phyloP scores from a whole-genome alignment of 2,329 filamentous ascomycete species.

The Fusarium sp. region DNA sequence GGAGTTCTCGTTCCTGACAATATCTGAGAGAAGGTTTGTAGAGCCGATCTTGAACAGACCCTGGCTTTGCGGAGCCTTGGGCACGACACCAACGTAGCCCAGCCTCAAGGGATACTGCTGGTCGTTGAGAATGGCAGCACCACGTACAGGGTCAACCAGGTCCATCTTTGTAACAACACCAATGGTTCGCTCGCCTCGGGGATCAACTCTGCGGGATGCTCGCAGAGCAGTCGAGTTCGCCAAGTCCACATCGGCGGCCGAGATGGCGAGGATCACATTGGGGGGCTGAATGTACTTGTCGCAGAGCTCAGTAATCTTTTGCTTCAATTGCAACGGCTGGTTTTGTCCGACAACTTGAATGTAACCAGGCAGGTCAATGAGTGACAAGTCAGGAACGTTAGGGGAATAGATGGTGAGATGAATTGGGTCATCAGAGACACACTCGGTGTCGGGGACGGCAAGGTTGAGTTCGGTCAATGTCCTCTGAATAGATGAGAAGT shows the following conservation, averaged over 20 bases:
- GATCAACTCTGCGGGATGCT: constrained; percentile 91
- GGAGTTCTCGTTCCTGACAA: constrained; percentile 87
- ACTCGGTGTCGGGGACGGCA: constrained; percentile 89
- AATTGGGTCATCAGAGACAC: constrained; percentile 96
- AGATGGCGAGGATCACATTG: constrained; percentile 97
- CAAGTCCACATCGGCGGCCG: constrained; percentile 95
- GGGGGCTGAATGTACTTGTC: constrained; percentile 98
- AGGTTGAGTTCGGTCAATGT: constrained; percentile 95
- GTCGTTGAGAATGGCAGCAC: constrained; percentile 82
- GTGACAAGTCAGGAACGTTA: constrained; percentile 91
- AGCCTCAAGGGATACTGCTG: constrained; percentile 94
- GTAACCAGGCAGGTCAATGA: constrained; percentile 97
- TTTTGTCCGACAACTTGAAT: constrained; percentile 95
- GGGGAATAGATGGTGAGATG: constrained; percentile 96
- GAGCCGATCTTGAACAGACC: constrained; percentile 87
- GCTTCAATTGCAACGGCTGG: constrained; percentile 90
- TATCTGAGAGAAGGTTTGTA: constrained; percentile 82
- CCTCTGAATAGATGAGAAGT: constrained; percentile 91
- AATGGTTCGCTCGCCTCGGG: constrained; percentile 93
- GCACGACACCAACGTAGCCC: constrained; percentile 96
- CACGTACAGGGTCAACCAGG: constrained; percentile 85
- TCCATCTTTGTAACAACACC: constrained; percentile 99
- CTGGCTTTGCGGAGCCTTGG: constrained; percentile 76
- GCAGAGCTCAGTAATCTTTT: constrained; percentile 95
- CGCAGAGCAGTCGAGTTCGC: constrained; percentile 95